These are phyloP conservation scores for Geotrichum bryndzae DNA, from an alignment of 1,139 yeast species.

Conservation along the genomic window DNA sequence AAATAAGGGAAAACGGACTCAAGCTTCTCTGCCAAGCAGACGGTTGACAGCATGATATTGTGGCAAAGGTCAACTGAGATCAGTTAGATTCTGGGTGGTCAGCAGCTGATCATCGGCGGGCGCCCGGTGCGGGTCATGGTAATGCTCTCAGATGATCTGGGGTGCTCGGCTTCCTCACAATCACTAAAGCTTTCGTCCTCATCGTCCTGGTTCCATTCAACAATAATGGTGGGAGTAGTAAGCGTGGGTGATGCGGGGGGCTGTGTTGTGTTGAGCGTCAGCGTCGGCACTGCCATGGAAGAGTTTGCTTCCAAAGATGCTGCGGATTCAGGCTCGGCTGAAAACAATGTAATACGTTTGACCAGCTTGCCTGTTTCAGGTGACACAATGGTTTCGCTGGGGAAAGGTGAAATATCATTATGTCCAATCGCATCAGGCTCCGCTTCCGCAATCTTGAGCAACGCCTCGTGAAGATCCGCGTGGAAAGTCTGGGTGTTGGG, in stretches of 20 bases:
- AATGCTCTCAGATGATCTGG: background rate
- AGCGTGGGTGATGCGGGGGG: background rate
- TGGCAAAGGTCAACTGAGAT: no score
- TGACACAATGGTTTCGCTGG: conserved; percentile 3
- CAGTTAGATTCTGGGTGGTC: no score
- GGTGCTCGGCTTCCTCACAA: background rate
- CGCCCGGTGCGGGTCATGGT: background rate
- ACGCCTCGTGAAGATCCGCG: conserved; percentile 22
- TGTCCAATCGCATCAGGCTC: conserved; percentile 4
- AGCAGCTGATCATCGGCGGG: background rate
- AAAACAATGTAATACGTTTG: conserved; percentile 25
- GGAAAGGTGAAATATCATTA: conserved; percentile 8
- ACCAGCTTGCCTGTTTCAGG: conserved; percentile 18
- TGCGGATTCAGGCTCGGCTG: background rate
- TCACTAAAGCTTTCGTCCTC: background rate
- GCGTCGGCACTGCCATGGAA: background rate
- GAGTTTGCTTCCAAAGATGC: background rate
- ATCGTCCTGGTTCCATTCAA: background rate
- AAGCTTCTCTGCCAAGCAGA: no score
- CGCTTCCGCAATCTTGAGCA: conserved; percentile 10
- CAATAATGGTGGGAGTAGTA: background rate
- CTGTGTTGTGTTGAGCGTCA: background rate
- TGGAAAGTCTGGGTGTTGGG: conserved; percentile 27
- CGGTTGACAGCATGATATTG: no score
- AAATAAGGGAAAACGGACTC: no score